Percentiles rank a stretch among this genome's conserved stretches.
phyloP scores from a whole-genome alignment of 495 filamentous ascomycete species.

The Neurospora sp. region DNA sequence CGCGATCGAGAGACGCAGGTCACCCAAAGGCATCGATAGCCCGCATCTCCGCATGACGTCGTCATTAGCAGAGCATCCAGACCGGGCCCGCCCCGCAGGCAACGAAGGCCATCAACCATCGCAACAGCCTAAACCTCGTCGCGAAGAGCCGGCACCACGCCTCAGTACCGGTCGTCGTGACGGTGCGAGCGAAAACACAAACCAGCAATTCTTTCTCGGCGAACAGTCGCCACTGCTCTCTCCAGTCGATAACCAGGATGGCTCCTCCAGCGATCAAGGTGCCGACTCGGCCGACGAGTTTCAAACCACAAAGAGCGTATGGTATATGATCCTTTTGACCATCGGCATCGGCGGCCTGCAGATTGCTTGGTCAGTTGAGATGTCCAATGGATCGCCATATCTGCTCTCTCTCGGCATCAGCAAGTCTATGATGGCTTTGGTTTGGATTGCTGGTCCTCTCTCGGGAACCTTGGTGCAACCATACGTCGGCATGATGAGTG shows the following conservation, averaged over 20 bases:
- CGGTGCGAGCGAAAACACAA: background rate
- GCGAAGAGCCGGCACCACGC: background rate
- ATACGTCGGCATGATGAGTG: constrained; percentile 85
- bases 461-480: constrained; percentile 83
- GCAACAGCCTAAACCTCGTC: background rate
- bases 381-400: constrained; percentile 71
- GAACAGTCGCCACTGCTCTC: constrained; percentile 53
- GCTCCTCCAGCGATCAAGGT: constrained; percentile 24
- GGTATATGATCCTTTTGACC: constrained; percentile 77
- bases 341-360: constrained; percentile 78
- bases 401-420: constrained; percentile 71
- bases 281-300: constrained; percentile 32
- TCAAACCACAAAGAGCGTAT: constrained; percentile 61
- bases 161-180: background rate
- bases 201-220: constrained; percentile 20
- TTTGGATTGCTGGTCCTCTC: constrained; percentile 88
- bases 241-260: constrained; percentile 30
- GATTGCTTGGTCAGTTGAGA: constrained; percentile 88
- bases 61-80: constrained; percentile 20
- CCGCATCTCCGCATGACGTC: constrained; percentile 26
- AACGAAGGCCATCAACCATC: constrained; percentile 7
- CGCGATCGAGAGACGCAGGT: constrained; percentile 5
- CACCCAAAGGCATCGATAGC: constrained; percentile 4
- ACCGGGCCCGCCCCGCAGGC: constrained; percentile 20
- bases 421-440: constrained; percentile 85